Evolutionary conservation across 176 grass and related monocot species (phyloP), one percentile per base, ranked within the genome.

Genomic region (Canna indica): DNA sequence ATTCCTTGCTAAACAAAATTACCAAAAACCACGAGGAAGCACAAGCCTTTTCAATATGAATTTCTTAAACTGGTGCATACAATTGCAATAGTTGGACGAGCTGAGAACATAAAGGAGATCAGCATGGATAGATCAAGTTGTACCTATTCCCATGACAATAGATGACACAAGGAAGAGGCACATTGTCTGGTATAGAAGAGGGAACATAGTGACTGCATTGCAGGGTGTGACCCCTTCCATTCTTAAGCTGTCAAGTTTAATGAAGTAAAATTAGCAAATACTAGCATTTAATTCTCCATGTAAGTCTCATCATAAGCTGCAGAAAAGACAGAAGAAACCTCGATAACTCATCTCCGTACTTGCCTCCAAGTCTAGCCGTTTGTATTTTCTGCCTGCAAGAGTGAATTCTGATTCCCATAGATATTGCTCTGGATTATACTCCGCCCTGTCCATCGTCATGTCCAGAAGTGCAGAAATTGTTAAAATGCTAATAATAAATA

Each of bases 131-230:
- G 18, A 46, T 48, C 20, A 39, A 39, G 33, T 4, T 12, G 5
- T 29, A 99, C 95, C 95, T 99, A 85, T 99, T 99, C 75, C 95
- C 95, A 67, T 99, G 95, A 57, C 95, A 99, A 61, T 99, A 99
- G 69, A 99, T 80, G 63, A 99, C 95, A 72, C 95, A 99, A 73
- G 95, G 95, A 86, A 99, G 90, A 63, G 82, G 53, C 48, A 80
- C 85, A 53, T 84, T 84, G 42, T 90, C 90, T 47, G 90, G 86
- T 76, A 99, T 44, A 42, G 69, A 75, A 79, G 69, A 82, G n/a
- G 95, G 95, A 90, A 99, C 85, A 78, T 99, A 99, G 82, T 99
- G 95, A 70, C 95, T 99, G 76, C 95, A 99, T 56, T 99, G 86
- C 56, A 99, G 90, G 48, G 76, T 82, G 77, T 99, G 90, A 81